Evolutionary conservation across 192 early-diverging fungal genomes (phyloP).

Genomic region (Backusella sp.): DNA sequence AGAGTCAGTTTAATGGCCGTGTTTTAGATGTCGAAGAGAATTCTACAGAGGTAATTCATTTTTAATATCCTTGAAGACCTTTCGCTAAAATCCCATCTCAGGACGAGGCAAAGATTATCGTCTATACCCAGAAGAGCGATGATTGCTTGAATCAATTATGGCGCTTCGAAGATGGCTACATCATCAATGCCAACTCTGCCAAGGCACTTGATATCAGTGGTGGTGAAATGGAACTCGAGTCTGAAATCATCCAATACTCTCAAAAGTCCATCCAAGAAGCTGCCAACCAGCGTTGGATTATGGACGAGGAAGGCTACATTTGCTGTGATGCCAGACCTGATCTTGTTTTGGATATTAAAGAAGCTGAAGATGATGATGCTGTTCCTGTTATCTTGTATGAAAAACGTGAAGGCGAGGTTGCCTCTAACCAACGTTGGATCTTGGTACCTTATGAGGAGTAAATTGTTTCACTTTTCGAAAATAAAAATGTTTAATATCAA

Average conservation of each 20-base stretch:
- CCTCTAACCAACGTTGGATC: slow-evolving; percentile 24
- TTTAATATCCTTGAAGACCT: neutral
- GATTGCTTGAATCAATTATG: slow-evolving; percentile 17
- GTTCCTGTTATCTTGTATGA: slow-evolving; percentile 21
- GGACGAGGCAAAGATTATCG: slow-evolving; percentile 23
- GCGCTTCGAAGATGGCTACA: slow-evolving; percentile 16
- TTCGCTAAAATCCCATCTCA: neutral
- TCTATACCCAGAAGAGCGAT: slow-evolving; percentile 13
- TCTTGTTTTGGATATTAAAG: slow-evolving; percentile 23
- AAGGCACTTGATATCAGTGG: slow-evolving; percentile 30
- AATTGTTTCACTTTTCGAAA: neutral
- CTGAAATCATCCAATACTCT: slow-evolving; percentile 15
- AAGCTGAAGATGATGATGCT: slow-evolving; percentile 18
- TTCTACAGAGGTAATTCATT: slow-evolving; percentile 13
- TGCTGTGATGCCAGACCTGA: slow-evolving; percentile 7
- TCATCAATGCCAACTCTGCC: slow-evolving; percentile 25
- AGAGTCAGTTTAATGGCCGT: slow-evolving; percentile 24
- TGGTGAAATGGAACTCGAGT: slow-evolving; percentile 16
- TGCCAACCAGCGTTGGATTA: slow-evolving; percentile 20
- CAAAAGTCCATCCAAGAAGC: slow-evolving; percentile 14
- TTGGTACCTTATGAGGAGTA: slow-evolving; percentile 7
- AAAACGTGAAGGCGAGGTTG: slow-evolving; percentile 21
- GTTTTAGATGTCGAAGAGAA: slow-evolving; percentile 22
- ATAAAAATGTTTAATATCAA: too few species aligned
- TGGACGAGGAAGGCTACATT: slow-evolving; percentile 24